Base-by-base conservation (phyloP, 1,139 yeast species). In the Geotrichum carabidarum region DNA sequence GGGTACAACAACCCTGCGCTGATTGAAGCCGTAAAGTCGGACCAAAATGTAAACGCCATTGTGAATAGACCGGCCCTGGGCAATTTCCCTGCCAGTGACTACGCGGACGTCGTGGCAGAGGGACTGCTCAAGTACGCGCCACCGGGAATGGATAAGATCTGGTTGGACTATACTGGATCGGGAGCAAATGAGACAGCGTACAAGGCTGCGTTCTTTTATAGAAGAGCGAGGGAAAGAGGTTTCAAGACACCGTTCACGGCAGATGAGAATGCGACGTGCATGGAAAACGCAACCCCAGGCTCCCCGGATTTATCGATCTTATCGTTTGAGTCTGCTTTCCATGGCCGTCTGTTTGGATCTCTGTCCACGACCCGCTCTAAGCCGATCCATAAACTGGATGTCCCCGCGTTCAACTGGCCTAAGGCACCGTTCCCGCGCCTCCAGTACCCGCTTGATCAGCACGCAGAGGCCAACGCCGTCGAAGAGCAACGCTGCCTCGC, bases 351-450 rank as follows among this genome's bases (percentile, higher is more conserved):
- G 60, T 84, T 86, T 73, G 95, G 93, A 18, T 78, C 90, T 48
- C 84, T 84, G 43, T 82, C 91, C 27, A 79, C 86, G 60, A 86
- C 95, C 34, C 77, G 90, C 68, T 84, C 93, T 52, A 86, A 85
- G 75, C 90, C 94, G 60, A 78, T 86, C 62, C 94, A 86, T 75
- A 86, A 86, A 74, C 78, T 86, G 71, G 95, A 86, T 67, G 80
- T 86, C 70, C 95, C 95, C 57, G 80, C 90, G 14, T 86, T 86
- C 74, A 79, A 84, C 63, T 86, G 95, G 95, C 95, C 95, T 66
- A 84, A 83, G 71, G 93, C 94, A 45, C 82, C 85, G 61, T 86
- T 83, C 76, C 95, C 95, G 56, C 66, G 78, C 47, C 81, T 84
- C 72, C 74, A 82, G 71, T 86, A 86, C 69, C 95, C 94, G 57